These are phyloP conservation scores for Fusarium acutatum DNA, from an alignment of 2,329 filamentous ascomycete genomes.

Conservation along the genomic window DNA sequence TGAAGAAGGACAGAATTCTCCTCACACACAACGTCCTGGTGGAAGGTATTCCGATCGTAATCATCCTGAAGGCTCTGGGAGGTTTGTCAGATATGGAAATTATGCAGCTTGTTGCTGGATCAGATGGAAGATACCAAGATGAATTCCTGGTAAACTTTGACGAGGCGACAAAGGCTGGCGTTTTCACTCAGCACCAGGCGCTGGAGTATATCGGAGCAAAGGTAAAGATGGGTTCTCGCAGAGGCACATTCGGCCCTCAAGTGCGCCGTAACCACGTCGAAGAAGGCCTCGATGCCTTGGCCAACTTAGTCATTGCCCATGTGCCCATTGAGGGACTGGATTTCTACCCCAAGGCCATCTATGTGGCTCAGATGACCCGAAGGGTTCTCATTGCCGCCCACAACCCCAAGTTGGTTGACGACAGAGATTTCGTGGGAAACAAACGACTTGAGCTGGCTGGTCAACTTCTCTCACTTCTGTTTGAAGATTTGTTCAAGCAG, in stretches of 20 bases:
- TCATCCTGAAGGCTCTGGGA: constrained; percentile 91
- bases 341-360: constrained; percentile 96
- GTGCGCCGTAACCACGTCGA: constrained; percentile 82
- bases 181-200: constrained; percentile 94
- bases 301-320: constrained; percentile 93
- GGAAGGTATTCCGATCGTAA: constrained; percentile 94
- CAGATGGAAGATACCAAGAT: constrained; percentile 89
- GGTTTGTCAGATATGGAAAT: constrained; percentile 96
- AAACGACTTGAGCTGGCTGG: constrained; percentile 95
- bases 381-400: constrained; percentile 93
- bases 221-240: constrained; percentile 85
- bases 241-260: constrained; percentile 61
- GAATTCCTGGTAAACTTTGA: constrained; percentile 97
- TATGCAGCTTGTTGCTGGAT: constrained; percentile 86
- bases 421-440: constrained; percentile 97
- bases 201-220: constrained; percentile 89
- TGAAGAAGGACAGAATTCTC: constrained; percentile 92
- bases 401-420: constrained; percentile 88
- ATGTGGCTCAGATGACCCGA: constrained; percentile 97
- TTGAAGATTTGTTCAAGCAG: constrained; percentile 98
- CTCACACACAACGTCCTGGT: constrained; percentile 92
- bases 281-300: constrained; percentile 91
- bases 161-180: constrained; percentile 81
- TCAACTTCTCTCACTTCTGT: constrained; percentile 90
- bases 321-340: constrained; percentile 91